Conservation (phyloP, 257 asterid genomes). For the Przewalskia tangutica region DNA sequence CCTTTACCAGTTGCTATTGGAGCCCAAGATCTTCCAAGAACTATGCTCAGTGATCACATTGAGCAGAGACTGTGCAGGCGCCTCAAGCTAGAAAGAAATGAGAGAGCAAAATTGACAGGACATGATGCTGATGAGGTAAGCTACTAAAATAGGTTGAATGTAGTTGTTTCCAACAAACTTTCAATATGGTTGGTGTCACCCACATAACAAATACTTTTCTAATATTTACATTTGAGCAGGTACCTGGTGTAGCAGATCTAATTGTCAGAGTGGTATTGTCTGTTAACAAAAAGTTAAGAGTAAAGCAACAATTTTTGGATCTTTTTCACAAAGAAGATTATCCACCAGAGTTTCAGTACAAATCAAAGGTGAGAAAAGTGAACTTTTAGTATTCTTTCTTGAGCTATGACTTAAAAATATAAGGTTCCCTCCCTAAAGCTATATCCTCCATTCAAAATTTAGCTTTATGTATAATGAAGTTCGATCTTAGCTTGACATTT, state of each 20-base stretch:
- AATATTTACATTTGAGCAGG: slow-evolving; percentile 26
- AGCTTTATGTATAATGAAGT: not conserved
- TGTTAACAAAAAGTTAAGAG: slow-evolving; percentile 38
- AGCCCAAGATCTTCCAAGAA: slow-evolving; percentile 60
- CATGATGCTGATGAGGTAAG: slow-evolving; percentile 47
- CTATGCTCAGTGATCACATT: slow-evolving; percentile 58
- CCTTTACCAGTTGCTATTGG: slow-evolving; percentile 26
- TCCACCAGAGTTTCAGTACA: slow-evolving; percentile 59
- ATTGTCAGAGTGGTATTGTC: slow-evolving; percentile 59
- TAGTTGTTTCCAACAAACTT: not conserved
- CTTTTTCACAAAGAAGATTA: slow-evolving; percentile 41
- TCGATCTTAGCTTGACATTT: not conserved
- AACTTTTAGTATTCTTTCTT: not conserved
- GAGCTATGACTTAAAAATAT: slow-evolving; percentile 1
- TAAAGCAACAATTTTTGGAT: slow-evolving; percentile 52
- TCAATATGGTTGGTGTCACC: not conserved
- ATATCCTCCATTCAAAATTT: not conserved
- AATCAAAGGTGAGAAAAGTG: slow-evolving; percentile 48
- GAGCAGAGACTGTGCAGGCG: slow-evolving; percentile 47
- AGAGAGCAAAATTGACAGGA: slow-evolving; percentile 40
- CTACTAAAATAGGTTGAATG: not conserved
- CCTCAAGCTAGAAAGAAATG: slow-evolving; percentile 50
- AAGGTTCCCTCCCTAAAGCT: not conserved
- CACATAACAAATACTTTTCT: slow-evolving; percentile 1
- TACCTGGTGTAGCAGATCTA: slow-evolving; percentile 55